Conservation (phyloP, 2,329 filamentous ascomycete genomes). For the Penicillium sp. region DNA sequence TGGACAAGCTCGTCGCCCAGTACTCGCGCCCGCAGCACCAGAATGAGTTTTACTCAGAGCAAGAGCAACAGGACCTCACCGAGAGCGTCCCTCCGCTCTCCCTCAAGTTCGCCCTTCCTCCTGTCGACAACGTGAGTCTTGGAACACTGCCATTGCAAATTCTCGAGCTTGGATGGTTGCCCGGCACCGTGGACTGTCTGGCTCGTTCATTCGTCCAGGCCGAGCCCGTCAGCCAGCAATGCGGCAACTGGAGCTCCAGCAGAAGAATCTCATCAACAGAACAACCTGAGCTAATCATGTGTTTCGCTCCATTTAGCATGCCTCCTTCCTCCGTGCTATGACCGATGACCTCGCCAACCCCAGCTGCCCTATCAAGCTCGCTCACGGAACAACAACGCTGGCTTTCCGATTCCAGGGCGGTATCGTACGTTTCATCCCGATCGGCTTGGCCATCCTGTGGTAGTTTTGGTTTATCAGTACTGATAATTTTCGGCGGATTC, state of each 20-base stretch:
- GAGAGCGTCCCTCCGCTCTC: slow-evolving; percentile 74
- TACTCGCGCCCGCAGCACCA: slow-evolving; percentile 79
- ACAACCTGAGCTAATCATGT: slow-evolving; percentile 3
- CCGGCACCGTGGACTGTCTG: neutral
- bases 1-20: slow-evolving; percentile 91
- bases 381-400: slow-evolving; percentile 96
- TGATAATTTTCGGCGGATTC: neutral
- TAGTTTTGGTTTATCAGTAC: neutral
- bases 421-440: slow-evolving; percentile 54
- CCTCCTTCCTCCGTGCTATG: slow-evolving; percentile 91
- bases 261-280: neutral
- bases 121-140: slow-evolving; percentile 76
- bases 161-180: neutral
- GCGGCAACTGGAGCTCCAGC: slow-evolving; percentile 5
- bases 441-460: neutral
- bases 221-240: slow-evolving; percentile 1
- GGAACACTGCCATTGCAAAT: neutral
- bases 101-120: slow-evolving; percentile 92
- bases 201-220: neutral
- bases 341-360: slow-evolving; percentile 98
- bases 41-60: slow-evolving; percentile 69
- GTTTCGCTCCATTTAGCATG: slow-evolving; percentile 58
- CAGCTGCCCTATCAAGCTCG: slow-evolving; percentile 97
- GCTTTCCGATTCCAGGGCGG: slow-evolving; percentile 98
- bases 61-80: slow-evolving; percentile 72